phyloP scores from a whole-genome alignment of 768 basidiomycete species.

The Suillus weaverae region DNA sequence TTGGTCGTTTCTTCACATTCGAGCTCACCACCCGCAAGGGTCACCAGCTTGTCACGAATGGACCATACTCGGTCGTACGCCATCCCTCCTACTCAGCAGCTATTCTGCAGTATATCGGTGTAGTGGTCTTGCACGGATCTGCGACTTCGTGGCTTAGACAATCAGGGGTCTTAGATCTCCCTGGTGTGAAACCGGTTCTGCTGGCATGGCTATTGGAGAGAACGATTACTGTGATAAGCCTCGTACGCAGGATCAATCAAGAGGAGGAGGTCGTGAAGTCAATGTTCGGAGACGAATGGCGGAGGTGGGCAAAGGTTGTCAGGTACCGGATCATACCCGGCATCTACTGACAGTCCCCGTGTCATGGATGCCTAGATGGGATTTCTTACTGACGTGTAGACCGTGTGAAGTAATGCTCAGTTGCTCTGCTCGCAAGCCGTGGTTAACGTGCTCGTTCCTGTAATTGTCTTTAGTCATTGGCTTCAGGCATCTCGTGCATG shows the following conservation, averaged over 20 bases:
- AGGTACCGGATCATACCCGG: slow-evolving; percentile 35
- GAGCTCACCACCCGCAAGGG: slow-evolving; percentile 22
- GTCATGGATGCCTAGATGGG: background rate
- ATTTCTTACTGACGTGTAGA: background rate
- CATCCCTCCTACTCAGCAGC: slow-evolving; percentile 31
- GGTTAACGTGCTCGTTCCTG: background rate
- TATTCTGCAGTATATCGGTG: slow-evolving; percentile 10
- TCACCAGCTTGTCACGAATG: slow-evolving; percentile 28
- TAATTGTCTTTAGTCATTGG: background rate
- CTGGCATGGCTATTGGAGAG: background rate
- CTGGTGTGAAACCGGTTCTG: slow-evolving; percentile 4
- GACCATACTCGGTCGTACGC: slow-evolving; percentile 31
- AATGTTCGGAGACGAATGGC: slow-evolving; percentile 36
- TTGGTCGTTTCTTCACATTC: slow-evolving; percentile 32
- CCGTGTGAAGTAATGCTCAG: background rate
- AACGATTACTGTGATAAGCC: slow-evolving; percentile 6
- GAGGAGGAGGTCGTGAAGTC: slow-evolving; percentile 34
- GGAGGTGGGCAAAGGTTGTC: slow-evolving; percentile 29
- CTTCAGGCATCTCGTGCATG: background rate
- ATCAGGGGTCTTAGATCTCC: slow-evolving; percentile 12
- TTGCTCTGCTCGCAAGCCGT: background rate
- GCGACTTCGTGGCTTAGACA: slow-evolving; percentile 16
- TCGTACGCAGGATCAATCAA: slow-evolving; percentile 6
- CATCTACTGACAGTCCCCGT: slow-evolving; percentile 21
- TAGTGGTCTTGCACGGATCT: slow-evolving; percentile 7